Evolutionary conservation across 179 eudicot genomes (phyloP).

Genomic region (Carnegiea gigantea): DNA sequence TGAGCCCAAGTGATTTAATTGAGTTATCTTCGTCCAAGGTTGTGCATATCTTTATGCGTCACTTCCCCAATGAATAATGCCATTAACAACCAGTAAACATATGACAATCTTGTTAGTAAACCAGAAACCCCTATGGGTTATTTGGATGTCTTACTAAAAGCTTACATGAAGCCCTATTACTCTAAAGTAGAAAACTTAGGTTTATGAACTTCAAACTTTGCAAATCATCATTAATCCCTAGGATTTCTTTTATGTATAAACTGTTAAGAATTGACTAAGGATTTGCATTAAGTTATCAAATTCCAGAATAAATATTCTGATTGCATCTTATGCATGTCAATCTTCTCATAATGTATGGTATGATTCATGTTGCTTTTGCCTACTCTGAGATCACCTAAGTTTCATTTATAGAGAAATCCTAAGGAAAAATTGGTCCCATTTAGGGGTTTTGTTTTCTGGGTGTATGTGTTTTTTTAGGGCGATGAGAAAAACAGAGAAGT

Average conservation of each 20-base stretch:
- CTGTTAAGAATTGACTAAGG: background rate
- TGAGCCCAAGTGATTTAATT: background rate
- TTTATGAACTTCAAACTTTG: background rate
- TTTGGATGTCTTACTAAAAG: background rate
- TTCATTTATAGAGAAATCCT: too few relatives aligned
- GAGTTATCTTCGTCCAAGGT: background rate
- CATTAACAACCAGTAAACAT: background rate
- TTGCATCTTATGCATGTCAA: conserved; percentile 14
- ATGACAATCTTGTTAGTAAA: conserved; percentile 9
- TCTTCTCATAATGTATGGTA: conserved; percentile 4
- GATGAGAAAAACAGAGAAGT: too few relatives aligned
- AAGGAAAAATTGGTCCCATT: too few relatives aligned
- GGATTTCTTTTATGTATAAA: background rate
- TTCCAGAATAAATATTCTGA: background rate
- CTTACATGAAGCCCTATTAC: background rate
- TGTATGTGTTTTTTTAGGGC: too few relatives aligned
- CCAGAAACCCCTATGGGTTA: background rate
- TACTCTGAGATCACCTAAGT: too few relatives aligned
- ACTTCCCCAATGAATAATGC: background rate
- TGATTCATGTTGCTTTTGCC: conserved; percentile 3
- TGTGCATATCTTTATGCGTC: background rate
- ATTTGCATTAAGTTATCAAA: conserved; percentile 5
- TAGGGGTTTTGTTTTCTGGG: too few relatives aligned
- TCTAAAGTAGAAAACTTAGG: conserved; percentile 9
- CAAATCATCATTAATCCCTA: background rate